Evolutionary conservation across 1,139 yeast genomes (phyloP), one percentile per base, ranked within the genome.

Genomic region (Spathaspora jeffriesii): DNA sequence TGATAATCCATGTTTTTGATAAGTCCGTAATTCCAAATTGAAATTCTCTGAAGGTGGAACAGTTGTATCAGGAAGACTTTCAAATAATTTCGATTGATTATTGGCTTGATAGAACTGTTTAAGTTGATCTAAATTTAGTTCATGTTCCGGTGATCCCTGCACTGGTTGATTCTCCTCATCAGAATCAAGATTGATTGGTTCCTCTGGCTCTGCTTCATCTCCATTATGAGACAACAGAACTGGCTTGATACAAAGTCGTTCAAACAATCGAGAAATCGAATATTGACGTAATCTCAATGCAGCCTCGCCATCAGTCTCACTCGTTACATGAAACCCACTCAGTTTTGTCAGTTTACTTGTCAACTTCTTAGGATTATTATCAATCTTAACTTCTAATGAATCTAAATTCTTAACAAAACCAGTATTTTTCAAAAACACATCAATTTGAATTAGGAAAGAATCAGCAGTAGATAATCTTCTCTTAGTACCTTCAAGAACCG

Each of bases 1-100:
- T 3, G 90, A 80, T 25, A 89, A 66, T 0, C 96, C 96, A 54
- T 85, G 88, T 51, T 78, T 81, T 63, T 91, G 97, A 61, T 91
- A 91, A 1, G 80, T 77, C 47, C 96, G 70, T 45, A 91, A 67
- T 1, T 68, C 67, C 47, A 89, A 54, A 7, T 70, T 70, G 56
- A 90, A 88, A 25, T 84, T 74, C 5, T 67, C 67, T 1, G 53
- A 48, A 0, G 86, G 79, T 0, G 96, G 96, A 4, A 50, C 55
- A 5, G 82, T 80, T 0, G 84, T 73, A 53, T 84, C 88, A 0
- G 88, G 87, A 37, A 89, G 71, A 36, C 71, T 71, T 18, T 73
- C 70, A 10, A 79, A 56, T 50, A 76, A 65, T 42, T 82, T 78
- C 1, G 76, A 68, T 38, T 76, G 72, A 55, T 85, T 86, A 18